Percentiles rank a stretch among this genome's conserved stretches.
phyloP scores from a whole-genome alignment of 225 moss, liverwort and hornwort genomes.

The Bryum argenteum region DNA sequence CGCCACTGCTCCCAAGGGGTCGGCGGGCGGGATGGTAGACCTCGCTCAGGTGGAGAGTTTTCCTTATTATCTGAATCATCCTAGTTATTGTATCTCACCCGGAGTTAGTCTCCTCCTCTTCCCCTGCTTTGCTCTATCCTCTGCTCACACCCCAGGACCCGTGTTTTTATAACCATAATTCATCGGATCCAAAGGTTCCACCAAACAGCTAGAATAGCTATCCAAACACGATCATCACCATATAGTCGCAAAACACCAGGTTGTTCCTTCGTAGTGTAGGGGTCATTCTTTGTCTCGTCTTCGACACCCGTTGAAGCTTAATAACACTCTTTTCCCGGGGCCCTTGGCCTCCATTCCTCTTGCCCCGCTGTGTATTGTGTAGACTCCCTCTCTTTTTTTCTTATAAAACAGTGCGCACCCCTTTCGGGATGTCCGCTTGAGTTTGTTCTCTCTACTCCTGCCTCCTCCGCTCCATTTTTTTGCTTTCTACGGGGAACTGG shows the following conservation, averaged over 20 bases:
- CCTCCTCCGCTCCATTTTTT: too few relatives aligned
- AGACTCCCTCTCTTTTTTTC: slow-evolving; percentile 44
- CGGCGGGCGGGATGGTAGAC: slow-evolving; percentile 16
- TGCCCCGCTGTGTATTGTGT: slow-evolving; percentile 64
- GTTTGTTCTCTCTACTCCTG: slow-evolving; percentile 14
- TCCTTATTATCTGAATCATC: not conserved
- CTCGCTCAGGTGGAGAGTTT: slow-evolving; percentile 28
- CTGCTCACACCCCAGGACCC: slow-evolving; percentile 53
- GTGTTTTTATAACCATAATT: slow-evolving; percentile 63
- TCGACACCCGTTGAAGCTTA: slow-evolving; percentile 47
- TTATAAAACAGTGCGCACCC: slow-evolving; percentile 61
- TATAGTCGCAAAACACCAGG: slow-evolving; percentile 63
- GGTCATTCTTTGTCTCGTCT: slow-evolving; percentile 71
- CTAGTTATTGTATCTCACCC: not conserved
- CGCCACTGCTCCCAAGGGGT: slow-evolving; percentile 39
- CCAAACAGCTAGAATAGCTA: slow-evolving; percentile 31
- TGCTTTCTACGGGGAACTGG: not conserved
- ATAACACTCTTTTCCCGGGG: slow-evolving; percentile 63
- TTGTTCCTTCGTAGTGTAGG: slow-evolving; percentile 57
- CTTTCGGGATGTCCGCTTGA: slow-evolving; percentile 49
- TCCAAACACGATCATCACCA: too few relatives aligned
- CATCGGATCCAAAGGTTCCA: slow-evolving; percentile 70
- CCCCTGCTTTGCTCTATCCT: slow-evolving; percentile 20
- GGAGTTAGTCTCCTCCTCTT: slow-evolving; percentile 36
- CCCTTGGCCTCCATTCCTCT: slow-evolving; percentile 59